Conservation (phyloP, 139 green algal species). For the Tetradesmus obliquus region DNA sequence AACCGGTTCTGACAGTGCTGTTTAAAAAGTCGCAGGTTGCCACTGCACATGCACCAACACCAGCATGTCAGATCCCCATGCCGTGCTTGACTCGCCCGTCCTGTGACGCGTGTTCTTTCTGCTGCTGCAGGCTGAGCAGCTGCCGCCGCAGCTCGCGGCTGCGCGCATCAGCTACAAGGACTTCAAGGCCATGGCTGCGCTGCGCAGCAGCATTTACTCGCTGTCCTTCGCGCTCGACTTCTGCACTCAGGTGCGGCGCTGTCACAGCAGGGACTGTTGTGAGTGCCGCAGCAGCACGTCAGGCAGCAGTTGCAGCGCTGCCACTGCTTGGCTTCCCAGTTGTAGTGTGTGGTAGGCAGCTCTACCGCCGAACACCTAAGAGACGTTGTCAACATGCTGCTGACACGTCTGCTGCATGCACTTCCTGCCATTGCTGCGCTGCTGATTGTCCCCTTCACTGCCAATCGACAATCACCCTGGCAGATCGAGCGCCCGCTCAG, state of each 20-base stretch:
- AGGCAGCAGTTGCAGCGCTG: not conserved
- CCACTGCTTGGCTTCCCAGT: no score
- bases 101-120: not conserved
- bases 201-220: slow-evolving; percentile 50
- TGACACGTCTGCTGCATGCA: not conserved
- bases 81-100: not conserved
- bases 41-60: not conserved
- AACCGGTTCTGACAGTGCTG: not conserved
- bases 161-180: slow-evolving; percentile 42
- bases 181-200: slow-evolving; percentile 35
- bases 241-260: slow-evolving; percentile 45
- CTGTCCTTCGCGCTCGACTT: slow-evolving; percentile 60
- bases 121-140: slow-evolving; percentile 38
- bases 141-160: slow-evolving; percentile 23
- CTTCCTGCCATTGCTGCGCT: not conserved
- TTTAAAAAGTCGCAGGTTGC: not conserved
- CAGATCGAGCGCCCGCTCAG: slow-evolving; percentile 49
- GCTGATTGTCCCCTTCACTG: not conserved
- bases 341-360: not conserved
- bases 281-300: not conserved
- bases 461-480: not conserved
- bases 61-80: not conserved
- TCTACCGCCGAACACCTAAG: no score
- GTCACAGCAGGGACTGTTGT: not conserved
- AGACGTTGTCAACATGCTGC: not conserved